phyloP scores from a whole-genome alignment of 78 protist species.

The Planoprotostelium fungivorum region DNA sequence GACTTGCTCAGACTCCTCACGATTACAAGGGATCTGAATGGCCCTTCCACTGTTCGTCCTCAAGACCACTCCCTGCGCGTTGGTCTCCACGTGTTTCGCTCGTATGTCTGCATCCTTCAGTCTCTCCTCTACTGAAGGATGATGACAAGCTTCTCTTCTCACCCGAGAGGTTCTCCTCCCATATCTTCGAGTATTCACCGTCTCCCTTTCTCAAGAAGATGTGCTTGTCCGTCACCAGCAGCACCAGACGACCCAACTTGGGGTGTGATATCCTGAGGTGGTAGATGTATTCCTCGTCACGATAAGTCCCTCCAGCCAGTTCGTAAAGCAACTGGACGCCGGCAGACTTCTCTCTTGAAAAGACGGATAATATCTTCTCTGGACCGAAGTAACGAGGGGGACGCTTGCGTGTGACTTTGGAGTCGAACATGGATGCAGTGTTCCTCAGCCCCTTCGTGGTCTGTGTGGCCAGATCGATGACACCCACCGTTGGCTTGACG shows the following conservation, averaged over 20 bases:
- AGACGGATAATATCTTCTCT: not conserved
- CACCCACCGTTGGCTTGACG: slow-evolving; percentile 58
- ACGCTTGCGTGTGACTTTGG: not conserved
- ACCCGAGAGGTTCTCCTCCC: not conserved
- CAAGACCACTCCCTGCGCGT: not conserved
- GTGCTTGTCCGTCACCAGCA: not conserved
- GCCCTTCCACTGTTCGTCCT: not conserved
- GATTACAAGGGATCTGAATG: not conserved
- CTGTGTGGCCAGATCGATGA: slow-evolving; percentile 25
- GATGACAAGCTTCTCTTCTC: not conserved
- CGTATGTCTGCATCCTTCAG: not conserved
- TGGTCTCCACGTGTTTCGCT: not conserved
- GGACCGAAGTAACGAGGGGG: not conserved
- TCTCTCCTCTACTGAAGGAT: not conserved
- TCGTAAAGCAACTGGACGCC: not conserved
- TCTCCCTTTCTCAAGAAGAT: not conserved
- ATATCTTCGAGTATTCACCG: not conserved
- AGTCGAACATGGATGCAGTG: not conserved
- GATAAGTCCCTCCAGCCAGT: not conserved
- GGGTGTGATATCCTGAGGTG: not conserved
- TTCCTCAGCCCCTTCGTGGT: slow-evolving; percentile 35
- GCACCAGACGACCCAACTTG: not conserved
- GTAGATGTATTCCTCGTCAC: not conserved
- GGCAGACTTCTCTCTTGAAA: not conserved
- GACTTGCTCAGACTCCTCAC: not conserved